Evolutionary conservation across 345 rosid genomes (phyloP).

Genomic region (Brassica nigra): DNA sequence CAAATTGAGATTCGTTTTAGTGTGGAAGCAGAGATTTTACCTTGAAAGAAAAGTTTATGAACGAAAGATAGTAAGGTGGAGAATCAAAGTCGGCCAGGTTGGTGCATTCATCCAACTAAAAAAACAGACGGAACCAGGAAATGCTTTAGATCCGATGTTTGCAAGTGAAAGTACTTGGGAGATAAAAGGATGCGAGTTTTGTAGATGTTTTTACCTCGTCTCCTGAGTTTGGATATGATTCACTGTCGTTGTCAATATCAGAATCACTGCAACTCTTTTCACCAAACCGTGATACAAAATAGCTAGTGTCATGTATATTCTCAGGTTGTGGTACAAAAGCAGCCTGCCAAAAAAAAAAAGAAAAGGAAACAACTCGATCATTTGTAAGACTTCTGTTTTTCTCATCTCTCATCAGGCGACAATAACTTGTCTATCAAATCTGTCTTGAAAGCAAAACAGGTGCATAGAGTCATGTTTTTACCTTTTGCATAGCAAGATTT

Average conservation of each 20-base stretch:
- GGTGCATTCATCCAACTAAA: slow-evolving; percentile 68
- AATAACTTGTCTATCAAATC: neutral
- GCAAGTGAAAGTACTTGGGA: neutral
- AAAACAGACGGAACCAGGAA: slow-evolving; percentile 9
- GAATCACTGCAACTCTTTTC: slow-evolving; percentile 48
- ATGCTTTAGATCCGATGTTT: slow-evolving; percentile 1
- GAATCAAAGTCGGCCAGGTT: slow-evolving; percentile 59
- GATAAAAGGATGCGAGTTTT: neutral
- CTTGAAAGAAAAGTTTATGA: slow-evolving; percentile 81
- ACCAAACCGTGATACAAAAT: slow-evolving; percentile 64
- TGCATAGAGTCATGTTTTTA: slow-evolving; percentile 10
- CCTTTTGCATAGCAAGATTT: slow-evolving; percentile 70
- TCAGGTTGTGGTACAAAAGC: slow-evolving; percentile 75
- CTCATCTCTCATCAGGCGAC: neutral
- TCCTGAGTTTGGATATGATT: slow-evolving; percentile 49
- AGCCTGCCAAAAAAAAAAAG: slow-evolving; percentile 49
- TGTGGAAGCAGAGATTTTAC: slow-evolving; percentile 38
- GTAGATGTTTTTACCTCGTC: slow-evolving; percentile 53
- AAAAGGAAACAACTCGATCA: neutral
- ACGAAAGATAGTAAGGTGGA: slow-evolving; percentile 59
- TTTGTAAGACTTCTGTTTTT: neutral
- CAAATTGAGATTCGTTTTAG: neutral
- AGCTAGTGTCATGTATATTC: slow-evolving; percentile 72
- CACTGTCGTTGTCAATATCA: slow-evolving; percentile 39
- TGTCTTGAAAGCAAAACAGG: neutral